These are phyloP conservation scores for Fusarium staphyleae DNA, from an alignment of 2,329 filamentous ascomycete species.

Conservation along the genomic window DNA sequence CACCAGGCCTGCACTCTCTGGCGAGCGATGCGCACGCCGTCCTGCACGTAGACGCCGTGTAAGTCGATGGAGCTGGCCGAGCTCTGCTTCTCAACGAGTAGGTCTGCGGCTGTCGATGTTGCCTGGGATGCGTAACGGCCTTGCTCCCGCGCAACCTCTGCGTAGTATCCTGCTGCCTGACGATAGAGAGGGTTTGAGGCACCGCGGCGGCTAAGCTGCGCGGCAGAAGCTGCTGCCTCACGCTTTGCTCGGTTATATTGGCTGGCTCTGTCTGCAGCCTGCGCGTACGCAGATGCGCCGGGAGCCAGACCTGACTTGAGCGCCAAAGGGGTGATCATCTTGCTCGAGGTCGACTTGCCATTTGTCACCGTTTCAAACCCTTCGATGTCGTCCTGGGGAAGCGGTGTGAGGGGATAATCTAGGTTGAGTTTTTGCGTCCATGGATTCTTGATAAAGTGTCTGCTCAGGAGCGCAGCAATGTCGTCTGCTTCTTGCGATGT, in stretches of 20 bases:
- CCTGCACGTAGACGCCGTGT: conserved; percentile 81
- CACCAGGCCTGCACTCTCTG: conserved; percentile 77
- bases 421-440: conserved; percentile 49
- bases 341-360: conserved; percentile 19
- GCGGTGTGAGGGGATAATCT: conserved; percentile 49
- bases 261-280: conserved; percentile 42
- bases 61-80: conserved; percentile 71
- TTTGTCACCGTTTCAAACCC: conserved; percentile 30
- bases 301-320: conserved; percentile 2
- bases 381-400: conserved; percentile 45
- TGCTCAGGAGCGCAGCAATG: conserved; percentile 51
- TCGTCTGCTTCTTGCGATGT: conserved; percentile 48
- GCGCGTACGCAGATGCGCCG: conserved; percentile 33
- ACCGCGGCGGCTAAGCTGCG: conserved; percentile 54
- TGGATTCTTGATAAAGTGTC: conserved; percentile 51
- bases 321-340: conserved; percentile 6
- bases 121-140: conserved; percentile 63
- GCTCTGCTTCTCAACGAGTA: conserved; percentile 73
- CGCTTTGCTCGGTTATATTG: conserved; percentile 43
- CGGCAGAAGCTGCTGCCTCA: conserved; percentile 48
- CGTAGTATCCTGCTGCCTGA: conserved; percentile 79
- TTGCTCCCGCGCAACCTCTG: conserved; percentile 71
- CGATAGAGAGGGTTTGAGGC: conserved; percentile 77
- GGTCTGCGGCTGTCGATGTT: conserved; percentile 72
- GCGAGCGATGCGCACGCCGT: conserved; percentile 80